phyloP scores from a whole-genome alignment of 495 filamentous ascomycete genomes.

The Xylaria flabelliformis region DNA sequence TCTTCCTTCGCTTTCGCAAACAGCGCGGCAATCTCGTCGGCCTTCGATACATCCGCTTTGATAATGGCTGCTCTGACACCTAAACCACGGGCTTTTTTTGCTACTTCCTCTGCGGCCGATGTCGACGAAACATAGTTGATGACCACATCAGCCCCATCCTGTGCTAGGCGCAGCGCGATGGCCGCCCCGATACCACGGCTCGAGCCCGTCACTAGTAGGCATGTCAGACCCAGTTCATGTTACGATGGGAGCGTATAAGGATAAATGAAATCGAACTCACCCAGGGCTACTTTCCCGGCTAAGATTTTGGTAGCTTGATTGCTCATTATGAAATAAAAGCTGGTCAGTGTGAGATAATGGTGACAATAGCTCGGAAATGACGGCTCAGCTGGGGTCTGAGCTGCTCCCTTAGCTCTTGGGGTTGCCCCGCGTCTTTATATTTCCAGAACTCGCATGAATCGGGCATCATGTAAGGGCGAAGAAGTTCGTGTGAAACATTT shows the following conservation, averaged over 20 bases:
- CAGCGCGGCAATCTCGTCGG: constrained; percentile 64
- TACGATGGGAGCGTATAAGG: background rate
- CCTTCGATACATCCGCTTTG: constrained; percentile 71
- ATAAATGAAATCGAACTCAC: background rate
- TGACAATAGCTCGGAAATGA: background rate
- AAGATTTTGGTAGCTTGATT: background rate
- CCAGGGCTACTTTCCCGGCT: constrained; percentile 19
- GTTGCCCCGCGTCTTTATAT: background rate
- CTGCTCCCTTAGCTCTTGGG: background rate
- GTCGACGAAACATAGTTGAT: constrained; percentile 73
- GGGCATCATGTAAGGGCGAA: background rate
- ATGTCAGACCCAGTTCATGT: background rate
- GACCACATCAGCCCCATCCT: constrained; percentile 68
- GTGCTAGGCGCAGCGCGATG: constrained; percentile 73
- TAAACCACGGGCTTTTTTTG: constrained; percentile 58
- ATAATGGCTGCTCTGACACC: constrained; percentile 68
- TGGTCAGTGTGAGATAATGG: constrained; percentile 35
- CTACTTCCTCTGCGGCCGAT: constrained; percentile 64
- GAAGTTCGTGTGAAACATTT: too few species aligned
- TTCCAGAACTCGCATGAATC: background rate
- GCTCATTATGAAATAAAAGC: constrained; percentile 14
- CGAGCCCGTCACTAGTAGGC: constrained; percentile 62
- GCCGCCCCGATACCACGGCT: constrained; percentile 72
- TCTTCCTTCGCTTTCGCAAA: constrained; percentile 65
- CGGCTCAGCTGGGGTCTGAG: too few species aligned